A percentile compares a stretch with the other conserved stretches of the same genome.
These are phyloP conservation scores for Dendrocalamus latiflorus DNA, from an alignment of 202 grass and related monocot genomes.

Conservation along the genomic window DNA sequence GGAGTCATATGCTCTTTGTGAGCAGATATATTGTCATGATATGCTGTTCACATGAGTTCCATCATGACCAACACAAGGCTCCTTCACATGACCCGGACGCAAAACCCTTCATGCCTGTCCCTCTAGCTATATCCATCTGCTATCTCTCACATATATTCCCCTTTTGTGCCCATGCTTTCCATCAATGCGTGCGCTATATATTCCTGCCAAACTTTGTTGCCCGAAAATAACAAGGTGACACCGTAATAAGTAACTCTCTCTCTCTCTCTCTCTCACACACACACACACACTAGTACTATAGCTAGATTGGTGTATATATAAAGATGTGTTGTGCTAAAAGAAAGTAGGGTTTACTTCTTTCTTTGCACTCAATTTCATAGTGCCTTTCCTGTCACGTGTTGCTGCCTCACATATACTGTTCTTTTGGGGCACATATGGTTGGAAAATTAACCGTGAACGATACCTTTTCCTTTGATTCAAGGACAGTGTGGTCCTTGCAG, in stretches of 20 bases:
- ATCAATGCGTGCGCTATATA: conserved; percentile 29
- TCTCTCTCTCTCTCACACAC: too few relatives aligned
- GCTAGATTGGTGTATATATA: neutral
- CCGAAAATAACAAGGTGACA: neutral
- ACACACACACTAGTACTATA: neutral
- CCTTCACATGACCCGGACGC: conserved; percentile 27
- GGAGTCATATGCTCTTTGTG: conserved; percentile 27
- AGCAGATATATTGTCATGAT: neutral
- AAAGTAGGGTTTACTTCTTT: neutral
- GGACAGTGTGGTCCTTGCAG: conserved; percentile 12
- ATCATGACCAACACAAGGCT: conserved; percentile 18
- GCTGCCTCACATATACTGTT: conserved; percentile 7
- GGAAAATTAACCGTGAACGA: neutral
- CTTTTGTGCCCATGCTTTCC: neutral
- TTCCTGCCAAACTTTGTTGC: neutral
- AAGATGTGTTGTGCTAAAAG: too few relatives aligned
- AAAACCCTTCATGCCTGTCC: neutral
- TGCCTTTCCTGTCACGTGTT: conserved; percentile 18
- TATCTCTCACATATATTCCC: neutral
- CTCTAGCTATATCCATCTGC: neutral
- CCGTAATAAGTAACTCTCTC: too few relatives aligned
- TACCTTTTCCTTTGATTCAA: neutral
- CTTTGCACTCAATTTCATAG: neutral
- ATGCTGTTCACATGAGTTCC: conserved; percentile 40
- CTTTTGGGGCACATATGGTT: neutral